These are phyloP conservation scores for Gyrodon lividus DNA, from an alignment of 768 basidiomycete genomes.

Conservation along the genomic window DNA sequence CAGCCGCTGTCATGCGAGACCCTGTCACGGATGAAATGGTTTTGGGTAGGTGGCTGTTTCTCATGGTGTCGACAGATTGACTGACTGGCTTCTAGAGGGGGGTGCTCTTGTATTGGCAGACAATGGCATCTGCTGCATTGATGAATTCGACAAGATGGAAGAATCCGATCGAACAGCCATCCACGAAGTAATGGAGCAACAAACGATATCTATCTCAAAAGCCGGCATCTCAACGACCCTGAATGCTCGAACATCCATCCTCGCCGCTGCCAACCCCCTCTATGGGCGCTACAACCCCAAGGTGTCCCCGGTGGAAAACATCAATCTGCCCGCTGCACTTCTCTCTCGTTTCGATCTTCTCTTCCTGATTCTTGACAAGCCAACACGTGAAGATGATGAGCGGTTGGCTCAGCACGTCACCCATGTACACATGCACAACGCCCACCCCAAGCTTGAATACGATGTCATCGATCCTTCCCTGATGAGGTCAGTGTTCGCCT, in stretches of 20 bases:
- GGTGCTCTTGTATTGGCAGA: constrained; percentile 98
- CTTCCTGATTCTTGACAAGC: constrained; percentile 96
- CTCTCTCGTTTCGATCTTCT: constrained; percentile 95
- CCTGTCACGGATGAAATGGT: constrained; percentile 99
- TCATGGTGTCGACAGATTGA: neutral
- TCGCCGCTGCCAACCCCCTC: constrained; percentile 96
- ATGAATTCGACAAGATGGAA: constrained; percentile 99
- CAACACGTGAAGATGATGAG: constrained; percentile 92
- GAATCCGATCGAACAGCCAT: constrained; percentile 96
- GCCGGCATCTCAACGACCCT: constrained; percentile 98
- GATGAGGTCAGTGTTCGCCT: constrained; percentile 64
- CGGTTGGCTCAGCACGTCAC: constrained; percentile 96
- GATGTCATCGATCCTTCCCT: constrained; percentile 83
- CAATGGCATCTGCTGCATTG: constrained; percentile 99
- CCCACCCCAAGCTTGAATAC: constrained; percentile 80
- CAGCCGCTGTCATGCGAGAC: constrained; percentile 98
- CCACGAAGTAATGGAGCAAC: constrained; percentile 99
- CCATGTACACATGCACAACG: constrained; percentile 95
- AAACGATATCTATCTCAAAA: constrained; percentile 99
- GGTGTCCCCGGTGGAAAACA: constrained; percentile 97
- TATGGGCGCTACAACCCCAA: constrained; percentile 99
- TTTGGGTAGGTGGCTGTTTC: constrained; percentile 61
- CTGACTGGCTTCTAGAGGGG: constrained; percentile 65
- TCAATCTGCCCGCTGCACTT: constrained; percentile 96
- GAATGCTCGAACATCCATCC: constrained; percentile 95